Evolutionary conservation across 192 early-diverging fungal genomes (phyloP).

Genomic region (Backusella liffmaniae): DNA sequence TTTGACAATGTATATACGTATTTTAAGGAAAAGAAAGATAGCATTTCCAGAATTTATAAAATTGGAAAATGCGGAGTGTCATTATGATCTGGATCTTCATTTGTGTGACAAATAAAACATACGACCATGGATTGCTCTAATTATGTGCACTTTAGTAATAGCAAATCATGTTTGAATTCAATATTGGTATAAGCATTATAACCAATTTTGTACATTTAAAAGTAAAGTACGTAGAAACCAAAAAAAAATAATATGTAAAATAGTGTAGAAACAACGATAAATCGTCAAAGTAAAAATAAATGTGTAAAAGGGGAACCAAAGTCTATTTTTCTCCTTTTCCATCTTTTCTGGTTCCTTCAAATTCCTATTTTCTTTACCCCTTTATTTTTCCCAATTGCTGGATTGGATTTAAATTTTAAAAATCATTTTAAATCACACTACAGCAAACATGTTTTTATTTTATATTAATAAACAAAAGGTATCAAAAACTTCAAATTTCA

Average conservation of each 20-base stretch:
- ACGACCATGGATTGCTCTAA: too few relatives aligned
- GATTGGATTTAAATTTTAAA: background rate
- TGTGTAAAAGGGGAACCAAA: background rate
- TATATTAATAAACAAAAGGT: background rate
- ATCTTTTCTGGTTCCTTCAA: background rate
- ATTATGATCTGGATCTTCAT: too few relatives aligned
- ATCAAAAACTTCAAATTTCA: background rate
- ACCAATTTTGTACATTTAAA: too few relatives aligned
- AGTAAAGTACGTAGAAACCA: too few relatives aligned
- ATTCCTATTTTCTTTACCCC: background rate
- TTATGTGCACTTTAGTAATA: too few relatives aligned
- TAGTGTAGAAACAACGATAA: background rate
- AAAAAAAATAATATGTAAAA: background rate
- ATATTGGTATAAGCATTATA: too few relatives aligned
- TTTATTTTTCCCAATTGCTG: background rate
- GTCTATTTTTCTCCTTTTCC: background rate
- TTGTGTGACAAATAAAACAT: too few relatives aligned
- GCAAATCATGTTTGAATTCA: too few relatives aligned
- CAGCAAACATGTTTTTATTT: background rate
- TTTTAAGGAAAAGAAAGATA: too few relatives aligned
- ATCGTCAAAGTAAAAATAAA: background rate
- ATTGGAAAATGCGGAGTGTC: too few relatives aligned
- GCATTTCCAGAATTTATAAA: too few relatives aligned
- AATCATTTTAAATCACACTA: background rate
- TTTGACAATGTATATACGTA: too few relatives aligned